phyloP scores from a whole-genome alignment of 306 rosid genomes.

The Abrus pulchellus region DNA sequence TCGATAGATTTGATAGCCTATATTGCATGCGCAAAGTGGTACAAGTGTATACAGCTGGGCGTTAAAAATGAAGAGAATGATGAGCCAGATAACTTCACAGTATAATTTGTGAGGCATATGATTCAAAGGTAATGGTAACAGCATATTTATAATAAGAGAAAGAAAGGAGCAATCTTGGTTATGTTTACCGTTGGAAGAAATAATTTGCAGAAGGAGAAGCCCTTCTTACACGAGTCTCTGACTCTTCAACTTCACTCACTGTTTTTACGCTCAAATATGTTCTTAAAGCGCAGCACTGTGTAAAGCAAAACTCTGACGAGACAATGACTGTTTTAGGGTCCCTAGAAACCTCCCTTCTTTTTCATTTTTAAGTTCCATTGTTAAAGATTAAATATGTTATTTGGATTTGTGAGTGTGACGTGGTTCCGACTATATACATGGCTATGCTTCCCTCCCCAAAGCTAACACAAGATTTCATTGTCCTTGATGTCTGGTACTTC shows the following conservation, averaged over 20 bases:
- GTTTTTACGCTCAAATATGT: conserved; percentile 16
- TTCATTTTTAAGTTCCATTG: conserved; percentile 59
- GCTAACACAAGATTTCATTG: not conserved
- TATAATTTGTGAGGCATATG: conserved; percentile 49
- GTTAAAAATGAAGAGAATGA: conserved; percentile 63
- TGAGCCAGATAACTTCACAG: conserved; percentile 52
- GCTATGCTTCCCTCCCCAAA: conserved; percentile 1
- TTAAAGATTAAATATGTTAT: conserved; percentile 49
- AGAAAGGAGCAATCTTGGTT: conserved; percentile 52
- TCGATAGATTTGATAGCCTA: conserved; percentile 77
- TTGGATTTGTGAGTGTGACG: conserved; percentile 34
- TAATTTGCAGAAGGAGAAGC: conserved; percentile 44
- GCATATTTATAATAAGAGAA: conserved; percentile 62
- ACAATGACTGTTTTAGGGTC: conserved; percentile 58
- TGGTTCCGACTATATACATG: not conserved
- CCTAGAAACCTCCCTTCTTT: conserved; percentile 53
- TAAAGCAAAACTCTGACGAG: conserved; percentile 48
- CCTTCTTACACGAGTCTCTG: conserved; percentile 55
- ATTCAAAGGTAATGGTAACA: conserved; percentile 52
- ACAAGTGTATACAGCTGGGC: conserved; percentile 80
- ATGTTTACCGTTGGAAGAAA: conserved; percentile 49
- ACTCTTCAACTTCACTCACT: conserved; percentile 47
- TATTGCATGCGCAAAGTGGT: conserved; percentile 88
- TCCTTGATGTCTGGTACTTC: conserved; percentile 25
- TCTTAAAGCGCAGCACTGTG: conserved; percentile 45